Percentiles rank a stretch among this genome's conserved stretches.
These are phyloP conservation scores for Nicotiana sylvestris DNA, from an alignment of 257 asterid genomes.

Conservation along the genomic window DNA sequence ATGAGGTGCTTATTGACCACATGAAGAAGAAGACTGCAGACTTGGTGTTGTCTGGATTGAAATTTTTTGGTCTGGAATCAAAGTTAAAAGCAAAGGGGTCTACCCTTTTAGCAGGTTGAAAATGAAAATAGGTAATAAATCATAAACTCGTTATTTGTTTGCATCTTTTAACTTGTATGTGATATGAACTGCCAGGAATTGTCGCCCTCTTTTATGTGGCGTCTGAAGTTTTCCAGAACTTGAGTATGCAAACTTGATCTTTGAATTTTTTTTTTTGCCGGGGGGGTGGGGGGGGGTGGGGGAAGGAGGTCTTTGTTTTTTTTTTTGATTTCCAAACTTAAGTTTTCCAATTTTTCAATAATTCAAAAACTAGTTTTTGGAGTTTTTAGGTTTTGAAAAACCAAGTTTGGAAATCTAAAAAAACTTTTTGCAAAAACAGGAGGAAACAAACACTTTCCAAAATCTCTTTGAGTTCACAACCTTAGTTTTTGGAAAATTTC, in stretches of 20 bases:
- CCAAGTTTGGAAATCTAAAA: not conserved
- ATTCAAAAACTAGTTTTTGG: not conserved
- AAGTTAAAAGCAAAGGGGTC: conserved; percentile 67
- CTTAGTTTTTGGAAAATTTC: not conserved
- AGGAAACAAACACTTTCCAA: not conserved
- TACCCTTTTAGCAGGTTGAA: conserved; percentile 44
- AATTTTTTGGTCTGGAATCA: conserved; percentile 79
- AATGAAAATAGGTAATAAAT: conserved; percentile 13
- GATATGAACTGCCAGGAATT: not conserved
- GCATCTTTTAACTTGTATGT: not conserved
- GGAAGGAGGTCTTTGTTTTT: not conserved
- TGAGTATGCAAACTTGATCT: not conserved
- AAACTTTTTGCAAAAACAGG: not conserved
- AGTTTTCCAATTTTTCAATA: not conserved
- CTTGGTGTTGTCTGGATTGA: conserved; percentile 70
- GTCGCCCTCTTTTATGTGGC: not conserved
- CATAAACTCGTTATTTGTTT: not conserved
- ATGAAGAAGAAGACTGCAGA: conserved; percentile 87
- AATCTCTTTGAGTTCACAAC: not conserved
- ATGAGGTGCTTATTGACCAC: conserved; percentile 80
- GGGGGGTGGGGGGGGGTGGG: no score
- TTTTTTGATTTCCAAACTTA: not conserved
- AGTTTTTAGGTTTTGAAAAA: not conserved
- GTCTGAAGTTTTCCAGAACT: not conserved
- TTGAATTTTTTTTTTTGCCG: not conserved